These are phyloP conservation scores for Conticribra guillardii DNA, from an alignment of 108 stramenopile genomes.

Conservation along the genomic window DNA sequence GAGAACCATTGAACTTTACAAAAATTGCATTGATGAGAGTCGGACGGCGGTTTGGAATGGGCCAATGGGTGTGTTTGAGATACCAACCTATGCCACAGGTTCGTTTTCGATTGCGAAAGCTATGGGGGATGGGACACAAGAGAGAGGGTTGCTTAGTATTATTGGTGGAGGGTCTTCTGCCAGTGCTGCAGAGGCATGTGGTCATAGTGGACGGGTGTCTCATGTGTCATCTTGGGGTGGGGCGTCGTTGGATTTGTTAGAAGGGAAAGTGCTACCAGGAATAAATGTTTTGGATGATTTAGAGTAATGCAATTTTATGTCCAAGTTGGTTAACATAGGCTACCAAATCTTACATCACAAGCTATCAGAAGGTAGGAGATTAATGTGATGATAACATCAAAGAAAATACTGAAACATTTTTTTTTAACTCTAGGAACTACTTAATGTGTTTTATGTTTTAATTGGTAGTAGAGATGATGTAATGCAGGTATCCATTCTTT, in stretches of 20 bases:
- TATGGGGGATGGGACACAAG: conserved; percentile 84
- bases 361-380: too few species aligned
- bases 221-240: conserved; percentile 96
- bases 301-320: too few species aligned
- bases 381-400: too few species aligned
- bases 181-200: conserved; percentile 85
- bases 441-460: too few species aligned
- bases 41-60: conserved; percentile 95
- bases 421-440: too few species aligned
- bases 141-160: conserved; percentile 83
- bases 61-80: conserved; percentile 98
- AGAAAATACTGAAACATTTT: too few species aligned
- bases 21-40: conserved; percentile 61
- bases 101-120: conserved; percentile 88
- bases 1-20: conserved; percentile 67
- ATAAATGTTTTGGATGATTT: conserved; percentile 20
- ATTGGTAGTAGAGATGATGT: too few species aligned
- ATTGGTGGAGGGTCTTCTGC: conserved; percentile 98
- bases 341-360: too few species aligned
- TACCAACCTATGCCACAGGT: conserved; percentile 86
- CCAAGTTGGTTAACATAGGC: too few species aligned
- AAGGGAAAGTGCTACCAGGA: conserved; percentile 39
- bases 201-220: conserved; percentile 78
- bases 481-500: too few species aligned
- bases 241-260: conserved; percentile 94